Evolutionary conservation across 441 rosid genomes (phyloP).

Genomic region (Daphne laureola): DNA sequence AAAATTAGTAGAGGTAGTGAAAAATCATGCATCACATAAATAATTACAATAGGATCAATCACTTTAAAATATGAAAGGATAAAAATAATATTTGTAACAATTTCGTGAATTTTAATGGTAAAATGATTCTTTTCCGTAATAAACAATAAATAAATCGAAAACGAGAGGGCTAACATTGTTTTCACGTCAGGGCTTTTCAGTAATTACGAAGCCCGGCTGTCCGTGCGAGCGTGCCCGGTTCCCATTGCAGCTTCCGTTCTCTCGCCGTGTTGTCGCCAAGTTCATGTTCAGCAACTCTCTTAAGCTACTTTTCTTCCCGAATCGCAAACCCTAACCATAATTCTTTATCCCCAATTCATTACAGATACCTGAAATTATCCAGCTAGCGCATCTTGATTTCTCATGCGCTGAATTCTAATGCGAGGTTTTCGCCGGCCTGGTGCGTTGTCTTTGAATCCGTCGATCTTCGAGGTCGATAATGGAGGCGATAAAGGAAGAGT

Average conservation of each 20-base stretch:
- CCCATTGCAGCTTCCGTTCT: slow-evolving; percentile 12
- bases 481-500: slow-evolving; percentile 53
- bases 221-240: background rate
- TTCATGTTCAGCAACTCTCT: background rate
- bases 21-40: too few species aligned
- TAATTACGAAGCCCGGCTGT: background rate
- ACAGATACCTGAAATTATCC: background rate
- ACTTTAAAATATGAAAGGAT: too few species aligned
- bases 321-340: slow-evolving; percentile 50
- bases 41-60: too few species aligned
- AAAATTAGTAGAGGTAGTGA: too few species aligned
- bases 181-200: slow-evolving; percentile 9
- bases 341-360: slow-evolving; percentile 8
- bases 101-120: too few species aligned
- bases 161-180: too few species aligned
- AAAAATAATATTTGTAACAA: too few species aligned
- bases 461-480: slow-evolving; percentile 33
- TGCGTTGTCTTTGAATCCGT: slow-evolving; percentile 27
- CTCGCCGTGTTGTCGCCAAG: background rate
- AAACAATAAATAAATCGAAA: too few species aligned
- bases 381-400: slow-evolving; percentile 13
- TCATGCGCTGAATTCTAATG: slow-evolving; percentile 34
- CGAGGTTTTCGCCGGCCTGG: slow-evolving; percentile 30
- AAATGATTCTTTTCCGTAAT: too few species aligned
- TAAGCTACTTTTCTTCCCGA: background rate